Evolutionary conservation across 1,139 yeast species (phyloP).

Genomic region (Geotrichum europaeum): DNA sequence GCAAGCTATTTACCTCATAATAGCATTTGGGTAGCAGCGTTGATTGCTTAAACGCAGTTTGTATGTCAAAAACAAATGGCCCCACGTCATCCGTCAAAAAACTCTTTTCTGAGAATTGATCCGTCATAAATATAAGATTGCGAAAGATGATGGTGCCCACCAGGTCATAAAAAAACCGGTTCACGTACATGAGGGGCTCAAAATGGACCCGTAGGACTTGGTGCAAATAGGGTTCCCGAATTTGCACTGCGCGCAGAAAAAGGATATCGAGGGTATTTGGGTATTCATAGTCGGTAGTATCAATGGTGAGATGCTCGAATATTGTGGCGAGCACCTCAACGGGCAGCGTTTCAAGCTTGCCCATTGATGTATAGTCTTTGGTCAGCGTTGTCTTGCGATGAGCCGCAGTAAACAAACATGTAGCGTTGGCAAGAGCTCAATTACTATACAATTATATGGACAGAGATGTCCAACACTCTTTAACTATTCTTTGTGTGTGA

Average conservation of each 20-base stretch:
- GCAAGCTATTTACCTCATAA: not conserved
- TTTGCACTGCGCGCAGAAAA: not conserved
- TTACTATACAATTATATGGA: too few species aligned
- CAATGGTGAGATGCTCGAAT: not conserved
- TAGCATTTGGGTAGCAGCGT: not conserved
- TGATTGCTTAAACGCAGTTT: not conserved
- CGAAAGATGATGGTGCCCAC: not conserved
- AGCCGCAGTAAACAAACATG: too few species aligned
- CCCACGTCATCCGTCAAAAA: not conserved
- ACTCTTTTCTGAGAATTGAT: not conserved
- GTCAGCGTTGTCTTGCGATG: not conserved
- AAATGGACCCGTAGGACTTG: not conserved
- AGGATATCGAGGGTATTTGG: not conserved
- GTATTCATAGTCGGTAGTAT: not conserved
- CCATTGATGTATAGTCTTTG: not conserved
- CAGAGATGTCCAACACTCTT: too few species aligned
- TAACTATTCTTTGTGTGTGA: too few species aligned
- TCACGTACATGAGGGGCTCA: not conserved
- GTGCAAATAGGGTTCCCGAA: not conserved
- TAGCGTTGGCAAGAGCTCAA: not conserved
- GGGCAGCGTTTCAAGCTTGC: not conserved
- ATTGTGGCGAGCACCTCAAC: not conserved
- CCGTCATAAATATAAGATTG: not conserved
- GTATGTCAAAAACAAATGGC: not conserved
- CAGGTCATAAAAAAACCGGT: not conserved